phyloP scores from a whole-genome alignment of 345 rosid species.

The Gossypium rotundifolium region DNA sequence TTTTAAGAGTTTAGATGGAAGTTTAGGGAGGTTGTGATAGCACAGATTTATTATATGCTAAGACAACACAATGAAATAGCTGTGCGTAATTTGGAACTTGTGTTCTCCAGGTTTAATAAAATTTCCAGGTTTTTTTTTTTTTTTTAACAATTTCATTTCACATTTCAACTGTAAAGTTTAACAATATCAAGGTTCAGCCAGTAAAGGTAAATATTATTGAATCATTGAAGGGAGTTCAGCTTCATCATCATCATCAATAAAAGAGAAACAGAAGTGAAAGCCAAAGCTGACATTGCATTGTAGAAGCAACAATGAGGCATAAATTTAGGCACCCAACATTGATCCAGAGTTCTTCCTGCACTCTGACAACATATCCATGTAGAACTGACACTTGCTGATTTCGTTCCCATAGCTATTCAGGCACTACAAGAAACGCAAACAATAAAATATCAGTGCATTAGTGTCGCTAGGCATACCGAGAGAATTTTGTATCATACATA shows the following conservation, averaged over 20 bases:
- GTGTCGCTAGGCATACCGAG: neutral
- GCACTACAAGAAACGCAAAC: conserved; percentile 46
- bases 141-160: neutral
- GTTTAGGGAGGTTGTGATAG: neutral
- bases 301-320: neutral
- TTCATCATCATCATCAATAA: conserved; percentile 6
- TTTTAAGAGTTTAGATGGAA: neutral
- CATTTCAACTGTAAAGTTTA: neutral
- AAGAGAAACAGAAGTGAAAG: neutral
- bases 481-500: no score
- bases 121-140: neutral
- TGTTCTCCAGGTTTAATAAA: neutral
- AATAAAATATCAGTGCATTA: neutral
- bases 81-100: neutral
- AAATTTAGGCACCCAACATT: conserved; percentile 35
- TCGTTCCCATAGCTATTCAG: conserved; percentile 66
- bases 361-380: conserved; percentile 91
- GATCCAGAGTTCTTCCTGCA: conserved; percentile 81
- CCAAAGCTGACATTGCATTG: conserved; percentile 11
- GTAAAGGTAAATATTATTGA: conserved; percentile 2
- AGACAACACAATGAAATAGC: neutral
- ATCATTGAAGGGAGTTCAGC: conserved; percentile 11
- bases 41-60: neutral
- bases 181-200: neutral
- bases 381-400: conserved; percentile 93